Percentiles rank a stretch among this genome's conserved stretches.
Evolutionary conservation across 805 yeast species (phyloP).

Genomic region (Maudiozyma pseudohumilis): DNA sequence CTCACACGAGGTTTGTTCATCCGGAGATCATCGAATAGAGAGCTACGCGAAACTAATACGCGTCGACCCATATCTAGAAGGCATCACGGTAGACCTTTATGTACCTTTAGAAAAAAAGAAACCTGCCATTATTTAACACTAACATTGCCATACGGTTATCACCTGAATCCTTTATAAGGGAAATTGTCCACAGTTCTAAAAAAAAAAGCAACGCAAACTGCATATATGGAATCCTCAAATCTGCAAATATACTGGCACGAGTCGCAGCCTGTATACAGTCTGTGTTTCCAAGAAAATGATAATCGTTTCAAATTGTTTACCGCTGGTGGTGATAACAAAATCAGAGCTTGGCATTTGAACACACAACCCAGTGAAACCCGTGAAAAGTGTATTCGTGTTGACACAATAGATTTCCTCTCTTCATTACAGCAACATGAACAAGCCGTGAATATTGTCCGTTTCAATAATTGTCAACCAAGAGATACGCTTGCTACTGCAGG

Average conservation of each 20-base stretch:
- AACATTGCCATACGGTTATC: too few species aligned
- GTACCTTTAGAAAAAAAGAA: too few species aligned
- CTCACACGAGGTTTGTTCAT: too few species aligned
- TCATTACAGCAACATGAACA: conserved; percentile 84
- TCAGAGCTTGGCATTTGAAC: conserved; percentile 46
- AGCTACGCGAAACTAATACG: too few species aligned
- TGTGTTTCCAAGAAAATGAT: conserved; percentile 55
- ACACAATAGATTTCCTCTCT: conserved; percentile 63
- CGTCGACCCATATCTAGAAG: neutral
- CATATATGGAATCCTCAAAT: conserved; percentile 17
- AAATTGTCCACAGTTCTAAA: too few species aligned
- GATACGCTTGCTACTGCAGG: conserved; percentile 77
- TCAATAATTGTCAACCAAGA: conserved; percentile 47
- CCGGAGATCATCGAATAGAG: too few species aligned
- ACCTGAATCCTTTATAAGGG: too few species aligned
- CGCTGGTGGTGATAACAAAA: conserved; percentile 90
- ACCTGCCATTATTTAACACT: too few species aligned
- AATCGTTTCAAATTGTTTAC: conserved; percentile 53
- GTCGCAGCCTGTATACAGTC: conserved; percentile 62
- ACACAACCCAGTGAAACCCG: conserved; percentile 14
- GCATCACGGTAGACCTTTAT: too few species aligned
- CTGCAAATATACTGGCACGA: conserved; percentile 38
- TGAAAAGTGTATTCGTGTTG: conserved; percentile 13
- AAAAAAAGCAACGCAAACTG: too few species aligned
- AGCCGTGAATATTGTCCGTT: conserved; percentile 87